Percentiles rank a stretch among this genome's conserved stretches.
Evolutionary conservation across 2,329 filamentous ascomycete genomes (phyloP).

Genomic region (Penicillium hordei): DNA sequence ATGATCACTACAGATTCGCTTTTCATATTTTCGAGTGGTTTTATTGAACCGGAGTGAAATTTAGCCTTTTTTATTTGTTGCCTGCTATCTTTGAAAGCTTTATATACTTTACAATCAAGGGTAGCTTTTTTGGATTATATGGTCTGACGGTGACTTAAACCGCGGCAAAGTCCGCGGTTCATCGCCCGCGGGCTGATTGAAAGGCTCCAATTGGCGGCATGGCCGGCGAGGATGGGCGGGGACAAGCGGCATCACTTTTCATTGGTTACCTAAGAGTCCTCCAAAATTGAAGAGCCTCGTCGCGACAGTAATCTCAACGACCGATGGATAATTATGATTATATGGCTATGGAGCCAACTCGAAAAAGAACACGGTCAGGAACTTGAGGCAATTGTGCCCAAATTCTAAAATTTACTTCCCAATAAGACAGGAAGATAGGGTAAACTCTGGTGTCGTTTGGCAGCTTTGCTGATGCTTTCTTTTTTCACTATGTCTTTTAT

Average conservation of each 20-base stretch:
- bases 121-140: neutral
- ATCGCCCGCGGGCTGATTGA: neutral
- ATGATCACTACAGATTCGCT: conserved; percentile 3
- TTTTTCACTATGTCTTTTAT: neutral
- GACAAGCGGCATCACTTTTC: neutral
- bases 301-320: neutral
- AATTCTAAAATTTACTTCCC: too few species aligned
- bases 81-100: neutral
- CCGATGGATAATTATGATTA: neutral
- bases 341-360: neutral
- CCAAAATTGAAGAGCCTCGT: neutral
- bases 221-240: neutral
- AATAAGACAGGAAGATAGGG: neutral
- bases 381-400: neutral
- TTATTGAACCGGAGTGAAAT: neutral
- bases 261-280: neutral
- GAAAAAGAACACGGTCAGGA: neutral
- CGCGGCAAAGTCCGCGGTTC: conserved; percentile 4
- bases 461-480: neutral
- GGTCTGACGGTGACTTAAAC: neutral
- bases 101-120: neutral
- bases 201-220: neutral
- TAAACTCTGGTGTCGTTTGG: neutral
- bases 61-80: neutral
- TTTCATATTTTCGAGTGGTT: neutral